Conservation (phyloP, 306 rosid genomes). For the Dryas drummondii region DNA sequence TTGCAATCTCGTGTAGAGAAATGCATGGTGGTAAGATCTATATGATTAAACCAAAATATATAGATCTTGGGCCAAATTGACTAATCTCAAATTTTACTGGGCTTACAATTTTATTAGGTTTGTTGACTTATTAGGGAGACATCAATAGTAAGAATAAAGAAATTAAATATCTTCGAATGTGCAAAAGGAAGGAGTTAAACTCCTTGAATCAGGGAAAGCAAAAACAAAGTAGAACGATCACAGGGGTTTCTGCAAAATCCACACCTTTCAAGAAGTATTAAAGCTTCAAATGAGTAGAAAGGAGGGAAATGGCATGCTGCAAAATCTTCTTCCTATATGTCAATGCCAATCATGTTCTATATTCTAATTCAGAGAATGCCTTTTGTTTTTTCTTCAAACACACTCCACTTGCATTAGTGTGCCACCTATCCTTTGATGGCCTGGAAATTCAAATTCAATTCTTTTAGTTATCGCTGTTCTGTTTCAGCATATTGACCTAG, state of each 20-base stretch:
- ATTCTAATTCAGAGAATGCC: background rate
- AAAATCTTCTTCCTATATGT: background rate
- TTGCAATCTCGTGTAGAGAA: background rate
- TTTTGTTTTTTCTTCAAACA: background rate
- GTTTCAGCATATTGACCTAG: slow-evolving; percentile 6
- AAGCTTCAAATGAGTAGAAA: background rate
- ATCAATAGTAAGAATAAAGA: no score
- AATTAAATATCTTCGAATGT: background rate
- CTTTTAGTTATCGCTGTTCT: background rate
- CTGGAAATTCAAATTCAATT: background rate
- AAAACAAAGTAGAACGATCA: no score
- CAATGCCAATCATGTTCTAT: background rate
- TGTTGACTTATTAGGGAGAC: background rate
- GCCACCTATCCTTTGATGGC: background rate
- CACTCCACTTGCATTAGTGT: background rate
- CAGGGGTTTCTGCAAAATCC: background rate
- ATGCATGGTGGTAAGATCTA: background rate
- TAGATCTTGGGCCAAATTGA: background rate
- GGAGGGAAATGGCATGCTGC: background rate
- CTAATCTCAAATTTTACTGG: background rate
- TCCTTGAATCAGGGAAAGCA: no score
- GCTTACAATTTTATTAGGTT: background rate
- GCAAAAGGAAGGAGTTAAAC: background rate
- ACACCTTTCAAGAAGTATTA: background rate
- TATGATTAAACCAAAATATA: background rate